These are phyloP conservation scores for Closterium sp. DNA, from an alignment of 139 green algal species.

Conservation along the genomic window DNA sequence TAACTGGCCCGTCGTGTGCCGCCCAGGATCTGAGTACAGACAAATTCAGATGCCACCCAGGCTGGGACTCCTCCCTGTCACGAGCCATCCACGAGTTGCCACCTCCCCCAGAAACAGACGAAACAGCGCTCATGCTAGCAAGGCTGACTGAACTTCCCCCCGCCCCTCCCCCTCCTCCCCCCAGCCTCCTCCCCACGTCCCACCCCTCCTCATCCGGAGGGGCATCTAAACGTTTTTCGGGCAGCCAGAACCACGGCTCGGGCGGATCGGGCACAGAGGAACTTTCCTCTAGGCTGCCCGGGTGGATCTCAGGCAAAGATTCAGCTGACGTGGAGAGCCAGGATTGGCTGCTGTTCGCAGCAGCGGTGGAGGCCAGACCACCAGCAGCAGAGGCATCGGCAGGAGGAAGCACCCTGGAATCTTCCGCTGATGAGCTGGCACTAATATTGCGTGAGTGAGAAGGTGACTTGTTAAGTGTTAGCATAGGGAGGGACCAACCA, in stretches of 20 bases:
- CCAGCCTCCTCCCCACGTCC: background rate
- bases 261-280: background rate
- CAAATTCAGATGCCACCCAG: background rate
- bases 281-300: background rate
- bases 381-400: background rate
- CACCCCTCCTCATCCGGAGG: background rate
- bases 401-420: background rate
- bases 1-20: background rate
- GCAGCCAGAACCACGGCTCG: background rate
- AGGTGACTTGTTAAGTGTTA: background rate
- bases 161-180: background rate
- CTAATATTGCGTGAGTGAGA: background rate
- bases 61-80: background rate
- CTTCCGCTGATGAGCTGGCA: background rate
- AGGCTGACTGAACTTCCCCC: background rate
- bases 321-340: background rate
- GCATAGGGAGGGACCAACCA: background rate
- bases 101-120: background rate
- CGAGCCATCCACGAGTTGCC: background rate
- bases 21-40: background rate
- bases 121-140: background rate
- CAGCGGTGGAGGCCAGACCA: background rate
- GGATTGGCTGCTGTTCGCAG: background rate
- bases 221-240: background rate
- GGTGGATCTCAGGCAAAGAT: background rate